These are phyloP conservation scores for Solanum chacoense DNA, from an alignment of 305 asterid genomes.

Conservation along the genomic window DNA sequence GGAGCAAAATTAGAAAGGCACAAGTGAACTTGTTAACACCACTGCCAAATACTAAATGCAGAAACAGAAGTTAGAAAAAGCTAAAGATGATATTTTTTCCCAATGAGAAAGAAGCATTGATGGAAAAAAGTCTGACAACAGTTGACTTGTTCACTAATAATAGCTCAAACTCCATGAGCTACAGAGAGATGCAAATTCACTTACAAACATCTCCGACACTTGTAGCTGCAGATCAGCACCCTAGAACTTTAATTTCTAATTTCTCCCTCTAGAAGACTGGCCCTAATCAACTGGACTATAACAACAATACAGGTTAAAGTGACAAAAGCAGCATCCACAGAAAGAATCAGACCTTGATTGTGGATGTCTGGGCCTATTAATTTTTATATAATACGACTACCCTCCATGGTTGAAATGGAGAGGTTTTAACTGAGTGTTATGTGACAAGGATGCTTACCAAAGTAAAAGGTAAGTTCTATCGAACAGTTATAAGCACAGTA, in stretches of 20 bases:
- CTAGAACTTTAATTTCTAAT: background rate
- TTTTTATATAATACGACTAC: background rate
- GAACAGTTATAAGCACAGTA: background rate
- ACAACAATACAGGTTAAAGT: background rate
- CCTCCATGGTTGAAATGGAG: background rate
- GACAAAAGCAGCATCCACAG: conserved; percentile 1
- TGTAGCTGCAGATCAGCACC: background rate
- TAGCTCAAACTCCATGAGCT: background rate
- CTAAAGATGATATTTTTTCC: background rate
- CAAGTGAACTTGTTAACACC: background rate
- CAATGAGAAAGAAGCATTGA: background rate
- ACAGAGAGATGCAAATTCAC: background rate
- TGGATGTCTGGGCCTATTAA: background rate
- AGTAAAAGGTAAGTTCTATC: background rate
- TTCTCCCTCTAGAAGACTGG: background rate
- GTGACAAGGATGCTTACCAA: background rate
- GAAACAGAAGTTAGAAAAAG: background rate
- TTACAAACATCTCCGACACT: background rate
- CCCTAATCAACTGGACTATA: background rate
- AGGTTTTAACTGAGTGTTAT: background rate
- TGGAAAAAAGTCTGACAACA: background rate
- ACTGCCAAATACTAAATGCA: background rate
- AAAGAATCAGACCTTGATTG: background rate
- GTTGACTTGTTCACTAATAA: background rate
- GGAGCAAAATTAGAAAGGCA: background rate